Evolutionary conservation across 768 basidiomycete genomes (phyloP), one percentile per base, ranked within the genome.

Genomic region (Mycena haematopus): DNA sequence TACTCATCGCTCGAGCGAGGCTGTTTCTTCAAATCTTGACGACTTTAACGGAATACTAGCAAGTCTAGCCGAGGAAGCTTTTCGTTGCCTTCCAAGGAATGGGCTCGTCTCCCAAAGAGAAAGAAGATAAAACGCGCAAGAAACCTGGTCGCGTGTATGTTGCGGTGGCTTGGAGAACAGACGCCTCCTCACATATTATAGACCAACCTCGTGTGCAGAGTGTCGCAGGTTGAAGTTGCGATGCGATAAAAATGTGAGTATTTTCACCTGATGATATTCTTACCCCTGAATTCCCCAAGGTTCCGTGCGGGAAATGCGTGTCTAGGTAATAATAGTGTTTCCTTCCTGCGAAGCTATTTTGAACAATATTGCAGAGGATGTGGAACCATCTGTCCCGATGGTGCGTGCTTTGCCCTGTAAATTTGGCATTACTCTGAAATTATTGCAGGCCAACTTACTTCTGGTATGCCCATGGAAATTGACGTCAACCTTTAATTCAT

Each of bases 221-320:
- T 84, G 83, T 68, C 74, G 81, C 51, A 80, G 88, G 47, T 78
- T 90, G 44, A 89, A 90, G 72, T 77, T 90, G 45, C 80, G 83
- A 33, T 90, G 88, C 66, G 88, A 90, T 70, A 82, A 83, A 68
- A 84, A 85, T 73, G 87, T 86, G 71, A 62, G 77, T 69, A 29
- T 40, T 3, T 21, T 29, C 40, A 6, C 1, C 13, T 21, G 17
- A 0, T 3, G 4, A 21, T 13, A 35, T 22, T 29, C 27, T 4
- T 10, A 17, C 1, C 52, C 13, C 53, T 54, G 19, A 53, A 17
- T 31, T 42, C 13, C 6, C 11, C 53, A 10, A 92, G 89, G 81
- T 91, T 35, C 91, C 91, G 13, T 93, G 91, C 75, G 87, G 88
- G 74, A 91, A 86, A 72, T 93, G 91, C 70, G 83, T 84, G 24